Base-by-base conservation (phyloP, 306 rosid genomes). In the Casuarina equisetifolia region DNA sequence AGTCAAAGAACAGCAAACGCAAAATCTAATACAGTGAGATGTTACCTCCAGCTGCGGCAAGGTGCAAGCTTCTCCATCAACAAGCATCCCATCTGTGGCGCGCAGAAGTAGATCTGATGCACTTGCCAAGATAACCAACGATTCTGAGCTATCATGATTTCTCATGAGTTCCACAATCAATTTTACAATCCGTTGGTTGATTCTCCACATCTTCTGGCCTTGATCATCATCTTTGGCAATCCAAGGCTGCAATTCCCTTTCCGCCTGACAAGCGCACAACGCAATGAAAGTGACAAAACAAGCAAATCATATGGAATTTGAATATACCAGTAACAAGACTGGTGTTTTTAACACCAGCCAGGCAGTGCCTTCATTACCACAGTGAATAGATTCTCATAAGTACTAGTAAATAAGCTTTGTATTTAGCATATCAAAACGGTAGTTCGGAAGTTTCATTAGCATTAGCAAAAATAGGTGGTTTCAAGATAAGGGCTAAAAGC, bases 41-140 rank as follows among this genome's bases (percentile, higher is more conserved):
- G 58, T 70, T 91, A 95, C 98, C 98, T 95, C 97, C 58, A 95
- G 84, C 76, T 92, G 98, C 16, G 98, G 97, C 74, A 92, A 89
- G 76, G 97, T 95, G 85, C 97, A 92, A 78, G 98, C 95, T 84
- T 95, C 98, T 83, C 98, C 98, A 87, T 95, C 98, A 80, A 92
- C 96, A 51, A 92, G 93, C 97, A 95, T 89, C 79, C 98, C 98
- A 79, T 95, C 98, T 4, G 98, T 95, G 81, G 98, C 97, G 19
- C 97, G 94, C 42, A 95, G 90, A 43, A 95, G 90, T 62, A 95
- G 89, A 91, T 95, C 98, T 36, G 97, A 95, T 11, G 98, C 90
- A 66, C 97, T 92, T n/a, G 98, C 91, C 85, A 95, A 75, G 82
- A 95, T 86, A 40, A 92, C 93, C 82, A 95, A 85, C 38, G 97